A percentile compares a stretch with the other conserved stretches of the same genome.
phyloP scores from a whole-genome alignment of 768 basidiomycete species.

The Paxillus involutus region DNA sequence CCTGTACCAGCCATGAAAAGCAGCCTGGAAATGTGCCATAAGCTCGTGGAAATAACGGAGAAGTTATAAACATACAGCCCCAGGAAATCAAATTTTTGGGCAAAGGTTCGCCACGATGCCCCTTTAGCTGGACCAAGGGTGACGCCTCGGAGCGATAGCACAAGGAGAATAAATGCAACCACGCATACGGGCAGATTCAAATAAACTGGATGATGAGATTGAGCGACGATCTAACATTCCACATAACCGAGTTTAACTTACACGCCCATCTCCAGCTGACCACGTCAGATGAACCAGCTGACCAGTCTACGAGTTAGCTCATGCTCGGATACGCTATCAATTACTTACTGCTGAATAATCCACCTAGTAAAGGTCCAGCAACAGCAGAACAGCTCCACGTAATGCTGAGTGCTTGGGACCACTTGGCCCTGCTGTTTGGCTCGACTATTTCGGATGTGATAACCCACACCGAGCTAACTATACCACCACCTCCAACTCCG shows the following conservation, averaged over 20 bases:
- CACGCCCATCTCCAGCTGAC: constrained; percentile 86
- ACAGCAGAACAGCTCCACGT: constrained; percentile 88
- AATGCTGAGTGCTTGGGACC: constrained; percentile 82
- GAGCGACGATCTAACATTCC: constrained; percentile 12
- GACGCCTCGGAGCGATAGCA: constrained; percentile 59
- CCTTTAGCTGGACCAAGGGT: constrained; percentile 43
- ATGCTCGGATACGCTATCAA: constrained; percentile 9
- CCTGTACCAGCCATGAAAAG: constrained; percentile 77
- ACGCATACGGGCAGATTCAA: constrained; percentile 79
- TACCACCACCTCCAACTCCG: constrained; percentile 85
- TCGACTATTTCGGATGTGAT: constrained; percentile 85
- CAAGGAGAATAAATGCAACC: constrained; percentile 56
- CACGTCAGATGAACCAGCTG: constrained; percentile 26
- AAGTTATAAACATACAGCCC: constrained; percentile 60
- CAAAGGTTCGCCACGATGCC: constrained; percentile 57
- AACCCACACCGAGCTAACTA: constrained; percentile 84
- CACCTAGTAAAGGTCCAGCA: constrained; percentile 82
- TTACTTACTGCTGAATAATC: constrained; percentile 71
- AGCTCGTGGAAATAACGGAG: constrained; percentile 14
- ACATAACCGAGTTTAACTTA: constrained; percentile 40
- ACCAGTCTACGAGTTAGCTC: constrained; percentile 21
- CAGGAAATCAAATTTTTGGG: constrained; percentile 67
- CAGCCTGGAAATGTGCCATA: constrained; percentile 42
- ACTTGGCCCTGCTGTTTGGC: constrained; percentile 66
- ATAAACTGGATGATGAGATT: constrained; percentile 53